A percentile compares a stretch with the other conserved stretches of the same genome.
Evolutionary conservation across 352 stramenopile species (phyloP).

Genomic region (Phytophthora hybrid): DNA sequence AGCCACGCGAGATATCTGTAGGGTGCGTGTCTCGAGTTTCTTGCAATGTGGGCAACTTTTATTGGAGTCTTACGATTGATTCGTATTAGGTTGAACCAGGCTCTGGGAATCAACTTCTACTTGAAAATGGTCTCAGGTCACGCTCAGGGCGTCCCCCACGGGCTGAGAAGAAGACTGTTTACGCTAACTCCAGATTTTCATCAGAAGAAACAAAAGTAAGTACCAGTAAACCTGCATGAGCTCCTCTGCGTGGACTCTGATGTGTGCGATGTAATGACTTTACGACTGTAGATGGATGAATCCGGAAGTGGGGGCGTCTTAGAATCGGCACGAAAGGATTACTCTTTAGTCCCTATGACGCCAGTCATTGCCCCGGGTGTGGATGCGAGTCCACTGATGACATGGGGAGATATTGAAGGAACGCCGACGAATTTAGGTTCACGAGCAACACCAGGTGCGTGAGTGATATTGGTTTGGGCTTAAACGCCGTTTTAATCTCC

Average conservation of each 20-base stretch:
- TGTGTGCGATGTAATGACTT: not conserved
- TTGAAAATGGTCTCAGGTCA: conserved; percentile 53
- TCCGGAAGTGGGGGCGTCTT: conserved; percentile 2
- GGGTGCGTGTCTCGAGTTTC: conserved; percentile 38
- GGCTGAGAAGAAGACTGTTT: conserved; percentile 62
- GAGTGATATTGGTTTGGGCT: not conserved
- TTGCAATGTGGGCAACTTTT: not conserved
- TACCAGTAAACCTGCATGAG: not conserved
- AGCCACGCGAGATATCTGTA: conserved; percentile 65
- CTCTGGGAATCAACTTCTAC: conserved; percentile 33
- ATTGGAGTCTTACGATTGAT: not conserved
- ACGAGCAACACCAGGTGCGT: conserved; percentile 50
- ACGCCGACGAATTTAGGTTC: conserved; percentile 72
- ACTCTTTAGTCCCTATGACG: conserved; percentile 80
- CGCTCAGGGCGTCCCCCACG: conserved; percentile 37
- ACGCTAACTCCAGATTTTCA: conserved; percentile 80
- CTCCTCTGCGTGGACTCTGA: not conserved
- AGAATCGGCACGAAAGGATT: conserved; percentile 35
- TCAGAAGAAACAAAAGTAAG: conserved; percentile 34
- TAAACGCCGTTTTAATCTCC: not conserved
- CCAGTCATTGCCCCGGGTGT: conserved; percentile 76
- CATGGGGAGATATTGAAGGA: conserved; percentile 86
- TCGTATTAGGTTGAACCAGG: conserved; percentile 35
- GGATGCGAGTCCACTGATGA: conserved; percentile 84
- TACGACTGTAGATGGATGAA: conserved; percentile 6